These are phyloP conservation scores for Moesziomyces sp. DNA, from an alignment of 1,284 basidiomycete species.

Conservation along the genomic window DNA sequence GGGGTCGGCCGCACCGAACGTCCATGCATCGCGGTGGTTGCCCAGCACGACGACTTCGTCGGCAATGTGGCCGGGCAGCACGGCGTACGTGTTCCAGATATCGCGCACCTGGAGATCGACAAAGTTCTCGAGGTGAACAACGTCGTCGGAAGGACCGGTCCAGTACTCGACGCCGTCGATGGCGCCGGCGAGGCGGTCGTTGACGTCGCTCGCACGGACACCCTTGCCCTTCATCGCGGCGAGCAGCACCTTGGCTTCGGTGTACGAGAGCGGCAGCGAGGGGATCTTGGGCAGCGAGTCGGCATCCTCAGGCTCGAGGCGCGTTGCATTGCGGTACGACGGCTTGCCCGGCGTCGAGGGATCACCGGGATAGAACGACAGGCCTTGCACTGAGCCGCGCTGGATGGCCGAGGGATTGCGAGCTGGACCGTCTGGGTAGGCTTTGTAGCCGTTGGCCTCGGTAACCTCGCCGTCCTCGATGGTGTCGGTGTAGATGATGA, in stretches of 20 bases:
- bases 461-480: slow-evolving; percentile 87
- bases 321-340: slow-evolving; percentile 83
- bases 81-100: slow-evolving; percentile 82
- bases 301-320: slow-evolving; percentile 71
- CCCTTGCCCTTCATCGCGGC: slow-evolving; percentile 68
- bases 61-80: slow-evolving; percentile 87
- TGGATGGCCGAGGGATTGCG: slow-evolving; percentile 78
- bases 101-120: slow-evolving; percentile 53
- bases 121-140: slow-evolving; percentile 51
- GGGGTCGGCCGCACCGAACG: slow-evolving; percentile 78
- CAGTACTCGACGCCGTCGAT: slow-evolving; percentile 71
- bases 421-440: slow-evolving; percentile 85
- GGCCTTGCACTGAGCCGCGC: slow-evolving; percentile 82
- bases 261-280: slow-evolving; percentile 74
- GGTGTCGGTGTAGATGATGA: slow-evolving; percentile 85
- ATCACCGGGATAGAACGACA: slow-evolving; percentile 83
- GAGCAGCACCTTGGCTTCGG: slow-evolving; percentile 71
- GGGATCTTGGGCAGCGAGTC: slow-evolving; percentile 83
- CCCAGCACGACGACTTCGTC: slow-evolving; percentile 84
- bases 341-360: slow-evolving; percentile 88
- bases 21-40: slow-evolving; percentile 66
- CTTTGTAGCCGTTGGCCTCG: slow-evolving; percentile 73
- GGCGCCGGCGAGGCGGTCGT: slow-evolving; percentile 71
- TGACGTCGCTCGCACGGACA: slow-evolving; percentile 72
- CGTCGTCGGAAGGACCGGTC: slow-evolving; percentile 68